Conservation (phyloP, 768 basidiomycete species). For the Hortiboletus flavorubellus region DNA sequence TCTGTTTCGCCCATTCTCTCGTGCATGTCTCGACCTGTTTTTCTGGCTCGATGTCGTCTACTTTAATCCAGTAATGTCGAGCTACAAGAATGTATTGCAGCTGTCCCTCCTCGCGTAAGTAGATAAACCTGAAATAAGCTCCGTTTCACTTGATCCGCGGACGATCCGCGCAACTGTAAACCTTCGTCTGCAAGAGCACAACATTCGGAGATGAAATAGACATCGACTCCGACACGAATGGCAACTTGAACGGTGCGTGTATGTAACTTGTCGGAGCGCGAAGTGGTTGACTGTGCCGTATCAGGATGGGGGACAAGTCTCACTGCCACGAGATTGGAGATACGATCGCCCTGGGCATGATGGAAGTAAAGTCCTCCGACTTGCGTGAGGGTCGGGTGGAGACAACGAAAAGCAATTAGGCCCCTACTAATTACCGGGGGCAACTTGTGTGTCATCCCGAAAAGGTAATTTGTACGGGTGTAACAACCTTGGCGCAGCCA, state of each 20-base stretch:
- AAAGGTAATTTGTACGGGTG: slow-evolving; percentile 12
- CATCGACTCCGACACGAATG: slow-evolving; percentile 22
- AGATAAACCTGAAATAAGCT: slow-evolving; percentile 8
- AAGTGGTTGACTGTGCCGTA: not conserved
- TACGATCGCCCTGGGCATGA: not conserved
- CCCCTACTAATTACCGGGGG: not conserved
- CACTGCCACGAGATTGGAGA: not conserved
- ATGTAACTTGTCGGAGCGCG: not conserved
- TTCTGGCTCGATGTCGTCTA: slow-evolving; percentile 2
- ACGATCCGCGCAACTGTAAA: slow-evolving; percentile 25
- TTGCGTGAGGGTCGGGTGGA: not conserved
- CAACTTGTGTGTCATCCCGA: slow-evolving; percentile 2
- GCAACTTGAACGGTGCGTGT: not conserved
- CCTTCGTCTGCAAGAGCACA: slow-evolving; percentile 7
- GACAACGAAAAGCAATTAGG: not conserved
- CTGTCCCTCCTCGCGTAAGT: slow-evolving; percentile 9
- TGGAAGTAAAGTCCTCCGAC: too few species aligned
- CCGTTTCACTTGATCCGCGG: slow-evolving; percentile 22
- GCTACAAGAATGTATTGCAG: not conserved
- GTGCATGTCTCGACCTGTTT: slow-evolving; percentile 5
- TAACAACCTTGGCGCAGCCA: slow-evolving; percentile 6
- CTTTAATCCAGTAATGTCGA: slow-evolving; percentile 8
- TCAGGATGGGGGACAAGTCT: not conserved
- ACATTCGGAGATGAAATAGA: slow-evolving; percentile 28
- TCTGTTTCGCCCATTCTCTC: slow-evolving; percentile 4